Conservation (phyloP, 345 rosid genomes). For the Kernera saxatilis region DNA sequence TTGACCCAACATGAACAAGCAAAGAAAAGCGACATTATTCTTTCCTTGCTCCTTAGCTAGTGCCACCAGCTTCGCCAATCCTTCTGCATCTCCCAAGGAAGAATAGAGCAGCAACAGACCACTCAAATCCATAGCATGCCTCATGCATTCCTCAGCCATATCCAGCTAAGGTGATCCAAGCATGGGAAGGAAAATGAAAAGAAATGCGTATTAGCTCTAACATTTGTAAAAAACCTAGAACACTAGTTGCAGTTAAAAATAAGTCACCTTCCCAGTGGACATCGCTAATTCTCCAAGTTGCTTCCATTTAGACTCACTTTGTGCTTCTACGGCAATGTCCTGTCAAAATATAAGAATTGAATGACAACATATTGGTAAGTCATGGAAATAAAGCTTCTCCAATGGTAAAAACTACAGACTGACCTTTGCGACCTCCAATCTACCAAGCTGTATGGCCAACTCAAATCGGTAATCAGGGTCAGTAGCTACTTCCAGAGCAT, state of each 20-base stretch:
- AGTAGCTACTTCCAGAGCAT: conserved; percentile 81
- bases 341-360: conserved; percentile 27
- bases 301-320: conserved; percentile 89
- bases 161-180: conserved; percentile 55
- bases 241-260: neutral
- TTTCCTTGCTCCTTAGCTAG: conserved; percentile 93
- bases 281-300: conserved; percentile 87
- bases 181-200: conserved; percentile 1
- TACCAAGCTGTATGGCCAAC: conserved; percentile 81
- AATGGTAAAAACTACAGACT: conserved; percentile 5
- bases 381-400: neutral
- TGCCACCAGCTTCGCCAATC: conserved; percentile 64
- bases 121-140: conserved; percentile 84
- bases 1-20: conserved; percentile 88
- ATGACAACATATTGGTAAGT: neutral
- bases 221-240: neutral
- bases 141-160: conserved; percentile 97
- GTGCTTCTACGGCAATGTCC: conserved; percentile 71
- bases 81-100: conserved; percentile 88
- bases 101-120: conserved; percentile 93
- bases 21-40: conserved; percentile 88
- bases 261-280: conserved; percentile 71
- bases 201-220: conserved; percentile 2
- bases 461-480: conserved; percentile 85
- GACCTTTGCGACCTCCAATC: conserved; percentile 77